Evolutionary conservation across 2,329 filamentous ascomycete species (phyloP).

Genomic region (Nemania abortiva): DNA sequence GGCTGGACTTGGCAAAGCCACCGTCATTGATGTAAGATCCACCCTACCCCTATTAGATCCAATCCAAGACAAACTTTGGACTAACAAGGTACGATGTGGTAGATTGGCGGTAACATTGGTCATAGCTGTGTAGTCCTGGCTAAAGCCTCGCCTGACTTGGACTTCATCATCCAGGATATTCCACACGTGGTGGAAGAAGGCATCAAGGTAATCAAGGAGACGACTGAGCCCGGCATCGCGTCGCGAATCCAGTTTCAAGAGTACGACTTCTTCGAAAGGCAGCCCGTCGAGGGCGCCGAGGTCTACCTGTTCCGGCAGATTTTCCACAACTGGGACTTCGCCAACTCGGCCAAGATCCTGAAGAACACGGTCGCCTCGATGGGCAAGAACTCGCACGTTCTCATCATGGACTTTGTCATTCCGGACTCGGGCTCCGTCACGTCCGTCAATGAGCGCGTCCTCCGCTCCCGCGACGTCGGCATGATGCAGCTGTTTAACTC

Average conservation of each 20-base stretch:
- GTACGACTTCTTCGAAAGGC: constrained; percentile 33
- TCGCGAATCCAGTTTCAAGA: constrained; percentile 12
- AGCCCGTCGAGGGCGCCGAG: constrained; percentile 22
- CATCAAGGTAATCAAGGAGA: constrained; percentile 4
- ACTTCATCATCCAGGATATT: constrained; percentile 1
- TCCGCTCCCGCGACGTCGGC: constrained; percentile 1
- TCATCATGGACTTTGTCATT: constrained; percentile 27
- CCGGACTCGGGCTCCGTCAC: constrained; percentile 9
- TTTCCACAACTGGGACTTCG: constrained; percentile 34
- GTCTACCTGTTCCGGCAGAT: constrained; percentile 33
- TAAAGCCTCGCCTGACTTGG: background rate
- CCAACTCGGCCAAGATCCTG: constrained; percentile 20
- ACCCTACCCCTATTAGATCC: background rate
- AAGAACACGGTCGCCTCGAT: constrained; percentile 20
- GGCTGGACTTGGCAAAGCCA: background rate
- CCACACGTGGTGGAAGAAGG: constrained; percentile 3
- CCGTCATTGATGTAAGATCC: background rate
- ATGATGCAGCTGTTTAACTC: constrained; percentile 14
- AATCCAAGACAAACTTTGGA: background rate
- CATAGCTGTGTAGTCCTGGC: background rate
- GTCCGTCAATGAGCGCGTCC: constrained; percentile 1
- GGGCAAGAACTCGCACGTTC: constrained; percentile 11
- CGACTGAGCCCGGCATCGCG: constrained; percentile 6
- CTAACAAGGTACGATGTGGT: background rate
- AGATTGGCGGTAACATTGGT: constrained; percentile 3